These are phyloP conservation scores for Clarireedia homoeocarpa DNA, from an alignment of 2,329 filamentous ascomycete genomes.

Conservation along the genomic window DNA sequence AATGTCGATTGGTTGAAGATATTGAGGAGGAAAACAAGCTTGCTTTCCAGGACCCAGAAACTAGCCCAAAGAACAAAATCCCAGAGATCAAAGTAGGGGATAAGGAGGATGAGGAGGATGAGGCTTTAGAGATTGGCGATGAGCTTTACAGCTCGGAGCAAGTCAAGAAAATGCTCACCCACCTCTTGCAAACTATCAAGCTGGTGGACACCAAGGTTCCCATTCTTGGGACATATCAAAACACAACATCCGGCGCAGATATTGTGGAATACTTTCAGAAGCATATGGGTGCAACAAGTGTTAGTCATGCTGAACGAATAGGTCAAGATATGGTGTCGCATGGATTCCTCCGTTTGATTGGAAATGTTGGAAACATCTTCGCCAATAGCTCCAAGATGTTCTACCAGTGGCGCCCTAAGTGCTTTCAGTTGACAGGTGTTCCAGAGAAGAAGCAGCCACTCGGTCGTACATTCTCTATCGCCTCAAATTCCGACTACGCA, in stretches of 20 bases:
- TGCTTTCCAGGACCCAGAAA: slow-evolving; percentile 82
- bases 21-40: slow-evolving; percentile 98
- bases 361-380: slow-evolving; percentile 91
- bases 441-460: slow-evolving; percentile 77
- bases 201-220: slow-evolving; percentile 90
- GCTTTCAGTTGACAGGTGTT: slow-evolving; percentile 79
- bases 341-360: slow-evolving; percentile 83
- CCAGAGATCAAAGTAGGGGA: slow-evolving; percentile 85
- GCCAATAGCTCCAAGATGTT: slow-evolving; percentile 96
- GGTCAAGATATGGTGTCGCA: slow-evolving; percentile 85
- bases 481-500: slow-evolving; percentile 48
- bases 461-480: slow-evolving; percentile 66
- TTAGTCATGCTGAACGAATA: slow-evolving; percentile 88
- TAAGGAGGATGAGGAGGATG: slow-evolving; percentile 62
- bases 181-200: slow-evolving; percentile 81
- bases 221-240: slow-evolving; percentile 89
- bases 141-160: slow-evolving; percentile 77
- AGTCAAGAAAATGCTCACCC: slow-evolving; percentile 79
- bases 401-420: slow-evolving; percentile 93
- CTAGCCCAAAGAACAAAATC: slow-evolving; percentile 57
- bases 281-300: slow-evolving; percentile 72
- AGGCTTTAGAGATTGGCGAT: slow-evolving; percentile 83
- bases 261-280: slow-evolving; percentile 94
- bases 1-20: slow-evolving; percentile 92
- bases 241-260: slow-evolving; percentile 83